A percentile compares a stretch with the other conserved stretches of the same genome.
Evolutionary conservation across 2,329 filamentous ascomycete genomes (phyloP).

Genomic region (Trichoderma sp.): DNA sequence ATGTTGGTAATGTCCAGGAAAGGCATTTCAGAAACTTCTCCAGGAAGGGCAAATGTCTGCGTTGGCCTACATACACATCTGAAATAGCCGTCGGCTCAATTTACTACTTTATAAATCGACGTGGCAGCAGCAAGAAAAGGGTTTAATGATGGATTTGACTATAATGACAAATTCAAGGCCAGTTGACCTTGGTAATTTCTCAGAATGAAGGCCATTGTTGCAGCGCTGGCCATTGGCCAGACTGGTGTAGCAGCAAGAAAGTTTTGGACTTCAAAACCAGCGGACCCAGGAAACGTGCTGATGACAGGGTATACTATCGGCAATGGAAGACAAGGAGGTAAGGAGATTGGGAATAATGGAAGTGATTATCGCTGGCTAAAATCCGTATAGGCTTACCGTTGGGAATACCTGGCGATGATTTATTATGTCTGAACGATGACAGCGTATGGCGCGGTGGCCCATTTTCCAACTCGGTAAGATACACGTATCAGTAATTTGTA

Average conservation of each 20-base stretch:
- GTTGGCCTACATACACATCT: background rate
- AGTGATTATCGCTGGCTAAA: background rate
- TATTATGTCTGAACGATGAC: constrained; percentile 52
- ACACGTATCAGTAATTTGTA: background rate
- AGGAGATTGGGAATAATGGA: background rate
- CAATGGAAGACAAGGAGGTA: constrained; percentile 53
- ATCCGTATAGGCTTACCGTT: constrained; percentile 42
- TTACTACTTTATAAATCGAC: background rate
- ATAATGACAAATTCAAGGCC: background rate
- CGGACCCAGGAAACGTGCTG: constrained; percentile 33
- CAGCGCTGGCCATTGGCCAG: constrained; percentile 15
- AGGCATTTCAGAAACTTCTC: background rate
- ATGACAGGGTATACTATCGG: constrained; percentile 51
- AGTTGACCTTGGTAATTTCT: background rate
- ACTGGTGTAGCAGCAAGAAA: constrained; percentile 13
- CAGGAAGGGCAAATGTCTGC: constrained; percentile 5
- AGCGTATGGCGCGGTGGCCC: constrained; percentile 56
- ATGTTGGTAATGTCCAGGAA: background rate
- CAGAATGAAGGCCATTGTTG: constrained; percentile 11
- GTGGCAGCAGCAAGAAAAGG: background rate
- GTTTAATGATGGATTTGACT: background rate
- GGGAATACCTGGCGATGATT: constrained; percentile 48
- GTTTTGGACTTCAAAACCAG: constrained; percentile 25
- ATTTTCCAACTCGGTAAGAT: constrained; percentile 47
- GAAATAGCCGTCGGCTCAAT: constrained; percentile 21